These are phyloP conservation scores for Picochlorum sp. DNA, from an alignment of 139 green algal genomes.

Conservation along the genomic window DNA sequence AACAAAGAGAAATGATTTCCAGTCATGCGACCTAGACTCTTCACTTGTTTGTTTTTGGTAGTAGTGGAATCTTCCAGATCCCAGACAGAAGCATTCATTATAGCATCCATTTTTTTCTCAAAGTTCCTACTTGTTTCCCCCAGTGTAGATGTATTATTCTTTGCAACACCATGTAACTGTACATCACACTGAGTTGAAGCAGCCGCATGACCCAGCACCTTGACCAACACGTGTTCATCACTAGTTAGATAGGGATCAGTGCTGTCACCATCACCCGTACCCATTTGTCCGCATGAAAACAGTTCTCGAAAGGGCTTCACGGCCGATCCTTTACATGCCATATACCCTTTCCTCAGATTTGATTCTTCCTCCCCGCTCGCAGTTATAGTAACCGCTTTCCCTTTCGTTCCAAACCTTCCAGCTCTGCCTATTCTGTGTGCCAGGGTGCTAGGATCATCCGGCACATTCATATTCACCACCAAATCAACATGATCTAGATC, in stretches of 20 bases:
- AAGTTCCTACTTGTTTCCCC: too few relatives aligned
- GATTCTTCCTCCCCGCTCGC: not conserved
- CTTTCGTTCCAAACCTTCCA: conserved; percentile 64
- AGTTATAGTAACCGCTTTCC: conserved; percentile 47
- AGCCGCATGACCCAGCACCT: not conserved
- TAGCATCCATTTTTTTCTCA: not conserved
- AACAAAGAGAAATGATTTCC: not conserved
- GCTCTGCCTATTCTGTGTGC: conserved; percentile 61
- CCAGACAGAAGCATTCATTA: not conserved
- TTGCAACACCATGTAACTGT: not conserved
- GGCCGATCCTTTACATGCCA: not conserved
- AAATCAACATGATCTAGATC: conserved; percentile 74
- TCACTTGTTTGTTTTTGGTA: not conserved
- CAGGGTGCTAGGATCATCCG: conserved; percentile 34
- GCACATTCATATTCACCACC: conserved; percentile 67
- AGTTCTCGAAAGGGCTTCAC: not conserved
- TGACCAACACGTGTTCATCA: not conserved
- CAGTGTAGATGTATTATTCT: too few relatives aligned
- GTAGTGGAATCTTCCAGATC: too few relatives aligned
- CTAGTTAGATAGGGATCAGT: too few relatives aligned
- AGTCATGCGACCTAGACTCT: not conserved
- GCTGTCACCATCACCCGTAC: too few relatives aligned
- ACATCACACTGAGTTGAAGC: not conserved
- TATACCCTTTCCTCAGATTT: not conserved
- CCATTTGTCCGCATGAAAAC: too few relatives aligned